A percentile compares a stretch with the other conserved stretches of the same genome.
These are phyloP conservation scores for Coprinopsis marcescibilis DNA, from an alignment of 768 basidiomycete species.

Conservation along the genomic window DNA sequence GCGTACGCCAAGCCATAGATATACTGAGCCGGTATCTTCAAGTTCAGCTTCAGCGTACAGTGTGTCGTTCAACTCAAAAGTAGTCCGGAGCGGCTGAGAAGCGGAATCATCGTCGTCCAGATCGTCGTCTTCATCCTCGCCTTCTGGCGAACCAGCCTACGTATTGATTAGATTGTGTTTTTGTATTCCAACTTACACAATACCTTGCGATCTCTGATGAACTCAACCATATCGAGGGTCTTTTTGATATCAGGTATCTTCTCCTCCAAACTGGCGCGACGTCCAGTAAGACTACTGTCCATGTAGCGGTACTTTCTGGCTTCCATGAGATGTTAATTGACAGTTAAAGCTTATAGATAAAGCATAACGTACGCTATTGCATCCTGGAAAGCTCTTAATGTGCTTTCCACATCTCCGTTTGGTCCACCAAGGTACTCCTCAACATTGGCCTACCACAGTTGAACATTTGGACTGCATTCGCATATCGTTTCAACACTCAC, in stretches of 20 bases:
- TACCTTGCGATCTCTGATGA: conserved; percentile 68
- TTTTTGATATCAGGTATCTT: conserved; percentile 97
- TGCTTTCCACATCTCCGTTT: conserved; percentile 70
- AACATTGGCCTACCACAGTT: conserved; percentile 63
- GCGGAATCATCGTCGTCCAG: conserved; percentile 44
- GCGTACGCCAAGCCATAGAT: conserved; percentile 92
- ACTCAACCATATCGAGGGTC: conserved; percentile 86
- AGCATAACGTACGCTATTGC: conserved; percentile 75
- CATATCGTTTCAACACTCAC: conserved; percentile 38
- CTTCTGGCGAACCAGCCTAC: no score
- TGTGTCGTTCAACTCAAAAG: conserved; percentile 95
- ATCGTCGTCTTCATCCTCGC: conserved; percentile 35
- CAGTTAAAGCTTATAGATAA: conserved; percentile 15
- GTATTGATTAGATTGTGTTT: conserved; percentile 71
- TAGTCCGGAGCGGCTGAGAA: conserved; percentile 62
- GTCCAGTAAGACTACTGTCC: conserved; percentile 80
- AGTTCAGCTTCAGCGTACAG: conserved; percentile 89
- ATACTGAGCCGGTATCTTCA: conserved; percentile 83
- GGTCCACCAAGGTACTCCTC: conserved; percentile 79
- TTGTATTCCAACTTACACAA: conserved; percentile 19
- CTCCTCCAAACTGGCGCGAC: conserved; percentile 74
- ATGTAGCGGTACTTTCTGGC: conserved; percentile 97
- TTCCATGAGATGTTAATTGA: conserved; percentile 27
- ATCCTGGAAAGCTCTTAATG: conserved; percentile 82
- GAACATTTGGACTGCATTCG: not conserved